Base-by-base conservation (phyloP, 2,329 filamentous ascomycete species). In the Chaetomiaceae sp. region DNA sequence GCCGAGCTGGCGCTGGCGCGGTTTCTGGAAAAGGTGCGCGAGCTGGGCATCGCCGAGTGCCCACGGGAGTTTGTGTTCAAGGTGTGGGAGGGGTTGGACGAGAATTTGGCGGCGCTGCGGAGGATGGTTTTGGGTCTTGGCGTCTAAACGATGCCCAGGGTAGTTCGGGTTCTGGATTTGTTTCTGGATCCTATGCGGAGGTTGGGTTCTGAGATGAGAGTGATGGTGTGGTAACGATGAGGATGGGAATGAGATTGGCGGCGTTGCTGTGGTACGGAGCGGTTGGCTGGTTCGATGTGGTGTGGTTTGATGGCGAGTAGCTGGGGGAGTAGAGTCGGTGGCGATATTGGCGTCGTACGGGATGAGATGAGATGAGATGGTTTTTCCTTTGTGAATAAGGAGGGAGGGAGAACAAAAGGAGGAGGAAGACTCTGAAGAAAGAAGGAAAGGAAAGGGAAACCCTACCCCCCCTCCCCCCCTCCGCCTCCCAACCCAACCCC, bases 41-140 rank as follows among this genome's bases (percentile, higher is more conserved):
- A 5, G 14, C 8, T 44, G 8, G 40, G 37, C 3, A 14, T 37
- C 1, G 27, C 1, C 14, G 21, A 16, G 20, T n/a, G 30, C 6
- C 48, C 53, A 16, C 18, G 14, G n/a, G 27, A 21, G 20, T 55
- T 55, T 25, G 53, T 51, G 13, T 51, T 38, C 11, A 18, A 33
- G 10, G 5, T 40, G 32, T 51, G 53, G 53, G 9, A 18, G 18
- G 48, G 48, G 21, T 10, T 41, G 32, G 48, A 48, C 32, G 20
- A 16, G 48, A 48, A 51, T 23, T 13, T 51, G 48, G 32, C 6
- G 44, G 27, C 9, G 20, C 10, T 48, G 44, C n/a, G n/a, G 46
- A 5, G 16, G 34, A 5, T 27, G 5, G 29, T 27, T 10, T 4
- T 41, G 14, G 18, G 14, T 16, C 33, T 36, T n/a, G n/a, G n/a